Percentiles rank a stretch among this genome's conserved stretches.
phyloP scores from a whole-genome alignment of 331 rosid genomes.

The Erythrophleum ivorense region DNA sequence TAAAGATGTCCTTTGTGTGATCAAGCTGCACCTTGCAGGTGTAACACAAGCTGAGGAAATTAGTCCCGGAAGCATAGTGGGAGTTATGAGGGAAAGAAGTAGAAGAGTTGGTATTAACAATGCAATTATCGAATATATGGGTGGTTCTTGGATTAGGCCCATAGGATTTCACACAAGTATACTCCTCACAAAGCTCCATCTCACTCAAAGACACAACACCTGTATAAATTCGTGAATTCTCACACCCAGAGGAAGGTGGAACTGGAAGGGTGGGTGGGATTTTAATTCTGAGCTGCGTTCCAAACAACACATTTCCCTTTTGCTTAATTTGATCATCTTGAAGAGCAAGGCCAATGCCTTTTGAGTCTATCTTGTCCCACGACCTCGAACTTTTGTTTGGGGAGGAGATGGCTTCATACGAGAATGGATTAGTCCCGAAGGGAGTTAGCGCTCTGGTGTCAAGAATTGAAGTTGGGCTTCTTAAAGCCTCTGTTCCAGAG shows the following conservation, averaged over 20 bases:
- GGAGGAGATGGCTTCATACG: conserved; percentile 40
- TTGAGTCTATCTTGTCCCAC: conserved; percentile 35
- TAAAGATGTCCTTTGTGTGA: conserved; percentile 78
- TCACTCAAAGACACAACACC: conserved; percentile 59
- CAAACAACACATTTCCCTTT: conserved; percentile 56
- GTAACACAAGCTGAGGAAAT: conserved; percentile 78
- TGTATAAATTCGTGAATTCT: conserved; percentile 37
- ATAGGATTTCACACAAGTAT: conserved; percentile 80
- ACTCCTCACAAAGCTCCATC: conserved; percentile 85
- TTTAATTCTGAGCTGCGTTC: conserved; percentile 67
- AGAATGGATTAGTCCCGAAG: conserved; percentile 48
- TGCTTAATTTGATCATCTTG: conserved; percentile 40
- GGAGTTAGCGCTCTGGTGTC: conserved; percentile 59
- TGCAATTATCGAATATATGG: conserved; percentile 74
- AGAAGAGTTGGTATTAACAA: conserved; percentile 54
- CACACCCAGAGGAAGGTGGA: conserved; percentile 34
- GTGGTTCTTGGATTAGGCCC: conserved; percentile 84
- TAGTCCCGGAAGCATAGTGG: conserved; percentile 22
- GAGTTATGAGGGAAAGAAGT: conserved; percentile 37
- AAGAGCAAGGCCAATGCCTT: conserved; percentile 72
- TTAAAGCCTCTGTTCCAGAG: conserved; percentile 51
- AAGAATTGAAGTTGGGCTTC: conserved; percentile 84
- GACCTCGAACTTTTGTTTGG: conserved; percentile 41
- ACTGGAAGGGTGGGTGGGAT: conserved; percentile 51
- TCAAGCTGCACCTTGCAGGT: conserved; percentile 86